Percentiles rank a stretch among this genome's conserved stretches.
Conservation (phyloP, 768 basidiomycete species). For the Dioszegia crocea region DNA sequence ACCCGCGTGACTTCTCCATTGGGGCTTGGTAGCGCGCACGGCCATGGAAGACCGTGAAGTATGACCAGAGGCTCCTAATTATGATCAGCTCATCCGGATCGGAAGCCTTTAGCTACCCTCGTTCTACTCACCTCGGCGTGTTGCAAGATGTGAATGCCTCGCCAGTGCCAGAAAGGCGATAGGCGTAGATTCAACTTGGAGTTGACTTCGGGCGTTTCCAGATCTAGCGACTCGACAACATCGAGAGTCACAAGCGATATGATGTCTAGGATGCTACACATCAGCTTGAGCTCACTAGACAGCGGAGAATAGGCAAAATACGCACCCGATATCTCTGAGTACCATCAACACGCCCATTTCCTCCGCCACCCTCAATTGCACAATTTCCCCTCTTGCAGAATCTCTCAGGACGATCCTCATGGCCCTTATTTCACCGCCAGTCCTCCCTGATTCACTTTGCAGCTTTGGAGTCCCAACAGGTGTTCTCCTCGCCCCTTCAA, state of each 20-base stretch:
- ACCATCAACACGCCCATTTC: constrained; percentile 17
- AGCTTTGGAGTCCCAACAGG: constrained; percentile 10
- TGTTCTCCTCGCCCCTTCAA: constrained; percentile 21
- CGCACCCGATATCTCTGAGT: constrained; percentile 36
- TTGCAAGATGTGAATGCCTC: constrained; percentile 15
- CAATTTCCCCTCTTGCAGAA: constrained; percentile 24
- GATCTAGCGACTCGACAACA: constrained; percentile 6
- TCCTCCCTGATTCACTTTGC: background rate
- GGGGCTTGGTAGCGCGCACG: constrained; percentile 32
- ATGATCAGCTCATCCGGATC: background rate
- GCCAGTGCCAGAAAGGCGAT: constrained; percentile 37
- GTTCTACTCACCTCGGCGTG: constrained; percentile 18
- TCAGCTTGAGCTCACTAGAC: no score
- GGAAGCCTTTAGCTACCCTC: background rate
- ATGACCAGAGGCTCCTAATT: constrained; percentile 16
- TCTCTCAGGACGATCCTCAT: constrained; percentile 23
- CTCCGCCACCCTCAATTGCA: constrained; percentile 23
- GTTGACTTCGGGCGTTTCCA: constrained; percentile 16
- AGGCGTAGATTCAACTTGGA: constrained; percentile 14
- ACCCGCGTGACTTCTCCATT: constrained; percentile 41
- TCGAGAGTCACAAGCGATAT: constrained; percentile 18
- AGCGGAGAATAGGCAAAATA: no score
- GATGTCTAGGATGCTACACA: constrained; percentile 28
- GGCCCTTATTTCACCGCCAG: background rate
- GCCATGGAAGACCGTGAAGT: constrained; percentile 35